Base-by-base conservation (phyloP, 805 yeast species). In the Barnettozyma salicaria region DNA sequence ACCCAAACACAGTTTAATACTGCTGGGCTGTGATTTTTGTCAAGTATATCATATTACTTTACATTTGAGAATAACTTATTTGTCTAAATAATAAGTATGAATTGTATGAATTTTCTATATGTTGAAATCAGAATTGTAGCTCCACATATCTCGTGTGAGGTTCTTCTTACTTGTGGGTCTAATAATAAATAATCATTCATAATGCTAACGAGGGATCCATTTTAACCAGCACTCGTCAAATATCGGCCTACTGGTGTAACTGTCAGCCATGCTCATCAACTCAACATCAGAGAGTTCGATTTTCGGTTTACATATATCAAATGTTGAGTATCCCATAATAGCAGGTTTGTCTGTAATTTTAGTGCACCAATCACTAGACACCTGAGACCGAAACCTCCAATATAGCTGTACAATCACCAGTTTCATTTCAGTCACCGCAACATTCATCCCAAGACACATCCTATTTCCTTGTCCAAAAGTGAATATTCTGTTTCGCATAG, bases 391-490 rank as follows among this genome's bases (percentile, higher is more conserved):
- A 45, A 53, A 75, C 33, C 71, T 64, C 66, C 73, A 69, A 49
- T 78, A 72, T 13, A 81, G 53, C 40, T 68, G 67, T 8, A 77
- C 73, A 20, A 76, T 50, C 10, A 71, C 68, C 29, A 78, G 49
- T 52, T 79, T 80, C 65, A 80, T 77, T 51, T 80, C 88, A 28
- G 73, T 71, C 14, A 72, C 56, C 0, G 88, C 88, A 27, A 81
- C 53, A 51, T 80, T 68, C 76, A 76, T 70, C 1, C 90, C 89
- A 37, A 80, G 60, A 50, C 90, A 81, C 87, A 80, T 79, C 44
- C 87, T 61, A 16, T 77, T 65, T 3, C 89, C 90, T 27, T 76
- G 72, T 1, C 89, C 88, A 61, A 82, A 81, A 1, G 82, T 77
- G 68, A 80, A 70, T 67, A 79, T 71, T 46, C 65, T 64, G 36